These are phyloP conservation scores for Fusarium denticulatum DNA, from an alignment of 2,329 filamentous ascomycete genomes.

Conservation along the genomic window DNA sequence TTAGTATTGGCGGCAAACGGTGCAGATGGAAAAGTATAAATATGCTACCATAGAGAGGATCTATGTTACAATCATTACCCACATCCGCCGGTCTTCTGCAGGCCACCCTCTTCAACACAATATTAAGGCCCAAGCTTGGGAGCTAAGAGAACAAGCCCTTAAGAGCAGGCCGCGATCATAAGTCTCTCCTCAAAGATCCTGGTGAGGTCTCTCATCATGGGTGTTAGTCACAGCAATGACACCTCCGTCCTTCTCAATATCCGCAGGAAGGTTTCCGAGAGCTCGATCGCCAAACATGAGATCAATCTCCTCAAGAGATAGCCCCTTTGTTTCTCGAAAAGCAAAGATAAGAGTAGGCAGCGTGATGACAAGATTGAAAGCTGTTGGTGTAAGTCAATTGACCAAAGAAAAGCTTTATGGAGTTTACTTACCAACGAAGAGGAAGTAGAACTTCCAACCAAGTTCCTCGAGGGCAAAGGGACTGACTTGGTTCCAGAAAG, in stretches of 20 bases:
- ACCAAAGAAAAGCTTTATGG: constrained; percentile 44
- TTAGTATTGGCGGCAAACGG: no score
- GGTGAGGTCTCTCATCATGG: constrained; percentile 19
- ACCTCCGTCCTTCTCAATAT: constrained; percentile 39
- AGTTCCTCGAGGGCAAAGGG: constrained; percentile 58
- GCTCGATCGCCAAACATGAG: constrained; percentile 57
- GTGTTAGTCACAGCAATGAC: constrained; percentile 21
- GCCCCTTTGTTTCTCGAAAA: constrained; percentile 64
- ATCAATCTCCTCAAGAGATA: constrained; percentile 65
- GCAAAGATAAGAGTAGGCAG: constrained; percentile 57
- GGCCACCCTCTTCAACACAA: no score
- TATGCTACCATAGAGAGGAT: no score
- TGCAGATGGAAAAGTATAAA: no score
- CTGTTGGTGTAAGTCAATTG: constrained; percentile 47
- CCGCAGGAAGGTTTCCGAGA: constrained; percentile 37
- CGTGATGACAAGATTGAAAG: constrained; percentile 47
- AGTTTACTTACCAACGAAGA: constrained; percentile 46
- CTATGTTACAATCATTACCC: no score
- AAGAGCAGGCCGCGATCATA: not conserved
- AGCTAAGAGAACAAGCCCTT: not conserved
- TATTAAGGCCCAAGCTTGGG: no score
- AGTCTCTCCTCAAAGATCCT: not conserved
- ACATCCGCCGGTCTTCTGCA: no score
- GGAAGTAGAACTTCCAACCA: constrained; percentile 51
- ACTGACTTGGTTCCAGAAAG: constrained; percentile 67